Conservation (phyloP, 176 grass and related monocot genomes). For the Ampelocalamus luodianensis region DNA sequence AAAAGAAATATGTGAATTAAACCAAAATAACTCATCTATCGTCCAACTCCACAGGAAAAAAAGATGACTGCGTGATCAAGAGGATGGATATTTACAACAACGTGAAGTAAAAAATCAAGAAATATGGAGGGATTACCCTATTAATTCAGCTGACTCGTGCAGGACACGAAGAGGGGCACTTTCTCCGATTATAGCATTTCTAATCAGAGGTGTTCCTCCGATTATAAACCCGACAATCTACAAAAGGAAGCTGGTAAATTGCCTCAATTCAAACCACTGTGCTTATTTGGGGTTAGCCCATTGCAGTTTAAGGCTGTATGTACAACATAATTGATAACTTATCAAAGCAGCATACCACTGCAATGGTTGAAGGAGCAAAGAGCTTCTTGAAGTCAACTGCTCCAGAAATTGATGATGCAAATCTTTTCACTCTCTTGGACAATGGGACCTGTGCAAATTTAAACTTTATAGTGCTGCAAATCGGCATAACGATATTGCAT, state of each 20-base stretch:
- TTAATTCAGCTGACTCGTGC: constrained; percentile 67
- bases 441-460: constrained; percentile 38
- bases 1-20: background rate
- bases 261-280: background rate
- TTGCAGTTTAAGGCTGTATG: background rate
- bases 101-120: constrained; percentile 5
- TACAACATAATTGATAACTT: background rate
- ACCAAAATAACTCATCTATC: background rate
- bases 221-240: constrained; percentile 80
- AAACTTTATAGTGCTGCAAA: background rate
- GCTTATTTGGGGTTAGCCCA: background rate
- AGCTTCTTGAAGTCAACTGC: constrained; percentile 69
- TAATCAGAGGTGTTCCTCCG: constrained; percentile 67
- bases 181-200: constrained; percentile 68
- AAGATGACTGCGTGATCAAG: background rate
- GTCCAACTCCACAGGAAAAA: background rate
- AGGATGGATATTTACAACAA: background rate
- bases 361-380: constrained; percentile 78
- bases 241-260: constrained; percentile 7
- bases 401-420: constrained; percentile 30
- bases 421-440: constrained; percentile 40
- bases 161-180: constrained; percentile 75
- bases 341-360: constrained; percentile 61
- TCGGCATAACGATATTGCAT: background rate
- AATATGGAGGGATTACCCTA: constrained; percentile 54